phyloP scores from a whole-genome alignment of 1,284 basidiomycete genomes.

The Heterobasidion irregulare region DNA sequence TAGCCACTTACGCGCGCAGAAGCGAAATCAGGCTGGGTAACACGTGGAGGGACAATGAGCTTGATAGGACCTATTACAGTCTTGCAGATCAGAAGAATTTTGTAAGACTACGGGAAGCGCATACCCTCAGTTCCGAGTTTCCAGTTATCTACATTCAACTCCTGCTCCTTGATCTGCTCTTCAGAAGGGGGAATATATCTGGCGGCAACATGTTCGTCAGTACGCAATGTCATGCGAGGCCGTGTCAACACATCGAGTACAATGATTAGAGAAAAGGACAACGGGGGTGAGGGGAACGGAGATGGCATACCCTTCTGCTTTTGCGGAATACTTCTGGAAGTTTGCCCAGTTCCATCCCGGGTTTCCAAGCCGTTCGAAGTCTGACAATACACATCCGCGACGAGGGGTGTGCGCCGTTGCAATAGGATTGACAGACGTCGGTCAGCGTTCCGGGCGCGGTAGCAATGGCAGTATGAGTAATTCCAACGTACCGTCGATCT shows the following conservation, averaged over 20 bases:
- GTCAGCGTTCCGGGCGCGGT: too few species aligned
- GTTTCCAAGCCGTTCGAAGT: slow-evolving; percentile 2
- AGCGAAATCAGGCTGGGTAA: too few species aligned
- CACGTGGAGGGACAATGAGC: neutral
- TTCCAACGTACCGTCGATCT: slow-evolving; percentile 15
- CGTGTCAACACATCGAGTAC: neutral
- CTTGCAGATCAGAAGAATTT: neutral
- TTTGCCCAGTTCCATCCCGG: slow-evolving; percentile 4
- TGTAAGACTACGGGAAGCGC: neutral
- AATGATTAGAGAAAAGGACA: neutral
- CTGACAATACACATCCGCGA: neutral
- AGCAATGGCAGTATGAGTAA: too few species aligned
- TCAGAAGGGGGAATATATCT: neutral
- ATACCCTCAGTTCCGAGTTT: neutral
- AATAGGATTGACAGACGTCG: neutral
- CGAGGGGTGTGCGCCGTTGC: too few species aligned
- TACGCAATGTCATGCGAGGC: neutral
- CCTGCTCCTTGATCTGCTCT: neutral
- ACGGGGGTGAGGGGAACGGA: too few species aligned
- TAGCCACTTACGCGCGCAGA: too few species aligned
- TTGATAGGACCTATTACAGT: neutral
- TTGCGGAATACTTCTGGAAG: neutral
- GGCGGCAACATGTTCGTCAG: neutral
- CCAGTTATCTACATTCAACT: neutral
- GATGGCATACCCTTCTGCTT: neutral